Evolutionary conservation across 331 rosid genomes (phyloP).

Genomic region (Rhamnella rubrinervis): DNA sequence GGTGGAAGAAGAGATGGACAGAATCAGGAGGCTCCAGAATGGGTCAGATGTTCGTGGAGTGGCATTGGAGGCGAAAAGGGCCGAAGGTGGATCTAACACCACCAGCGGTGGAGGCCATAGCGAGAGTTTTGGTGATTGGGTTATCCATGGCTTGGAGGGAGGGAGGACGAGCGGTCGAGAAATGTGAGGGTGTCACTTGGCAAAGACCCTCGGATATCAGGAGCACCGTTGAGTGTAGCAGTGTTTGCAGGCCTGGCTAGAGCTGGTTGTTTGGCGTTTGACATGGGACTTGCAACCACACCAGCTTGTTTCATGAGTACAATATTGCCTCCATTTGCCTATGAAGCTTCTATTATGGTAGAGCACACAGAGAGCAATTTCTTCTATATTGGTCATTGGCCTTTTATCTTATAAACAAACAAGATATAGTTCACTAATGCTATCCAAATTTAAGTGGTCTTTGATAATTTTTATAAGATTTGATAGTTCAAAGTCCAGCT

Average conservation of each 20-base stretch:
- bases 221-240: slow-evolving; percentile 58
- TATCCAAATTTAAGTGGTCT: too few relatives aligned
- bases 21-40: slow-evolving; percentile 77
- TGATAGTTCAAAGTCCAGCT: too few relatives aligned
- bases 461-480: too few relatives aligned
- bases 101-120: slow-evolving; percentile 76
- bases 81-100: slow-evolving; percentile 68
- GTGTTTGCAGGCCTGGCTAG: slow-evolving; percentile 72
- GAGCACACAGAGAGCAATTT: not conserved
- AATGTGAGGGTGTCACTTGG: slow-evolving; percentile 73
- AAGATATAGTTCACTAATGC: too few relatives aligned
- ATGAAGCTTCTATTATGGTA: slow-evolving; percentile 93
- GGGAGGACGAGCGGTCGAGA: slow-evolving; percentile 31
- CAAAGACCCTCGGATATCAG: slow-evolving; percentile 71
- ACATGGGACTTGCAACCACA: slow-evolving; percentile 83
- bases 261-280: slow-evolving; percentile 71
- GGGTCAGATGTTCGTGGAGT: slow-evolving; percentile 93
- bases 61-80: slow-evolving; percentile 85
- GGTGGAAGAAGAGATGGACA: slow-evolving; percentile 81
- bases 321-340: slow-evolving; percentile 63
- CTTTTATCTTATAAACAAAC: too few relatives aligned
- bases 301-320: slow-evolving; percentile 99
- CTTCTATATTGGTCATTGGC: not conserved
- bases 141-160: slow-evolving; percentile 48
- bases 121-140: slow-evolving; percentile 96